These are phyloP conservation scores for Saturnispora besseyi DNA, from an alignment of 805 yeast species.

Conservation along the genomic window DNA sequence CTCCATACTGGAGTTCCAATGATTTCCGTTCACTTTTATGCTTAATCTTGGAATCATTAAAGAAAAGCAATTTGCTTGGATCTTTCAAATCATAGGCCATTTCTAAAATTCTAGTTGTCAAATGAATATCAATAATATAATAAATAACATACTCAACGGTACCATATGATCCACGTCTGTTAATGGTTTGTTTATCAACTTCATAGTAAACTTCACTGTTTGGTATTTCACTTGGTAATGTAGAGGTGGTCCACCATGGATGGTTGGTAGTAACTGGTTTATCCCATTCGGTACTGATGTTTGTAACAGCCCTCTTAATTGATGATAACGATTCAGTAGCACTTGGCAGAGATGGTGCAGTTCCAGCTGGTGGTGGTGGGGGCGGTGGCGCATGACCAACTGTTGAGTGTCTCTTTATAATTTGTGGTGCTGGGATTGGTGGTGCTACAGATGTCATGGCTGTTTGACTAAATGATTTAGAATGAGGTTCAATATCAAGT, in stretches of 20 bases:
- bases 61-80: slow-evolving; percentile 42
- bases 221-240: slow-evolving; percentile 45
- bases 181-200: slow-evolving; percentile 46
- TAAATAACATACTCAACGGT: slow-evolving; percentile 47
- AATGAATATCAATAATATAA: slow-evolving; percentile 64
- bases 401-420: slow-evolving; percentile 1
- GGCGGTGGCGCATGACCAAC: slow-evolving; percentile 11
- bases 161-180: slow-evolving; percentile 47
- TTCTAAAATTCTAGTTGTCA: slow-evolving; percentile 55
- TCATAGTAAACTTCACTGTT: slow-evolving; percentile 49
- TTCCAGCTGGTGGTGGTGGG: slow-evolving; percentile 18
- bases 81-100: slow-evolving; percentile 45
- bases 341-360: slow-evolving; percentile 6
- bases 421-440: slow-evolving; percentile 5
- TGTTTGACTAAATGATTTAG: background rate
- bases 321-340: background rate
- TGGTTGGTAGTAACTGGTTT: slow-evolving; percentile 13
- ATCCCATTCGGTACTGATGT: background rate
- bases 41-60: slow-evolving; percentile 29
- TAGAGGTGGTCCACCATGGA: slow-evolving; percentile 62
- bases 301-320: background rate
- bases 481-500: background rate
- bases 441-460: background rate
- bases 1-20: slow-evolving; percentile 40
- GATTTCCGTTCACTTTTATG: slow-evolving; percentile 36